A percentile compares a stretch with the other conserved stretches of the same genome.
These are phyloP conservation scores for Dothidotthia symphoricarpi DNA, from an alignment of 2,329 filamentous ascomycete species.

Conservation along the genomic window DNA sequence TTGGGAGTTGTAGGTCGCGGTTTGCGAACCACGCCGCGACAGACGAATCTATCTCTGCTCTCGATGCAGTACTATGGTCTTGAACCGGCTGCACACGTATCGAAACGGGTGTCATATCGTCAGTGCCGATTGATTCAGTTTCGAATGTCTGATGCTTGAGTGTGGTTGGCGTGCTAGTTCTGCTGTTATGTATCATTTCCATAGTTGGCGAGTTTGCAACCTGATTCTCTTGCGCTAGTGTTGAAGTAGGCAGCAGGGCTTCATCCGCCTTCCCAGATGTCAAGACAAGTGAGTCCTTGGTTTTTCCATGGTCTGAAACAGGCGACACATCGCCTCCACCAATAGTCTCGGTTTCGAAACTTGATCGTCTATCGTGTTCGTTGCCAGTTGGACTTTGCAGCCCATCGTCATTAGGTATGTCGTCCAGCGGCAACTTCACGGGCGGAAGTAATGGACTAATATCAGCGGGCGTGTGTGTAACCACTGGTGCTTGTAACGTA, in stretches of 20 bases:
- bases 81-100: constrained; percentile 8
- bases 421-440: constrained; percentile 8
- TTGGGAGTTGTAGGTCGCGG: constrained; percentile 13
- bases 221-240: too few species aligned
- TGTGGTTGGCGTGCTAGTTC: neutral
- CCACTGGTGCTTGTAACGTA: constrained; percentile 5
- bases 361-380: constrained; percentile 1
- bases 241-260: too few species aligned
- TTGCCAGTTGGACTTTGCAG: neutral
- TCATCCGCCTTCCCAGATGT: too few species aligned
- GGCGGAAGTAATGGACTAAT: constrained; percentile 28
- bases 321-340: constrained; percentile 26
- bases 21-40: constrained; percentile 12
- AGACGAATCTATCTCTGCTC: constrained; percentile 2
- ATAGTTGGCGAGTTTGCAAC: too few species aligned
- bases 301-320: too few species aligned
- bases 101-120: constrained; percentile 30
- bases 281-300: too few species aligned
- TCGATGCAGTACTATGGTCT: neutral
- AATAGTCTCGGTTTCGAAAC: constrained; percentile 19
- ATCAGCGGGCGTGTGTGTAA: constrained; percentile 10
- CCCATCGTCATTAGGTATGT: constrained; percentile 6
- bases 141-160: constrained; percentile 17
- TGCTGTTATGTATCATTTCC: too few species aligned
- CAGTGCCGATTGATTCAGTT: constrained; percentile 22